A percentile compares a stretch with the other conserved stretches of the same genome.
Evolutionary conservation across 768 basidiomycete species (phyloP).

Genomic region (Leccinum barrowsii): DNA sequence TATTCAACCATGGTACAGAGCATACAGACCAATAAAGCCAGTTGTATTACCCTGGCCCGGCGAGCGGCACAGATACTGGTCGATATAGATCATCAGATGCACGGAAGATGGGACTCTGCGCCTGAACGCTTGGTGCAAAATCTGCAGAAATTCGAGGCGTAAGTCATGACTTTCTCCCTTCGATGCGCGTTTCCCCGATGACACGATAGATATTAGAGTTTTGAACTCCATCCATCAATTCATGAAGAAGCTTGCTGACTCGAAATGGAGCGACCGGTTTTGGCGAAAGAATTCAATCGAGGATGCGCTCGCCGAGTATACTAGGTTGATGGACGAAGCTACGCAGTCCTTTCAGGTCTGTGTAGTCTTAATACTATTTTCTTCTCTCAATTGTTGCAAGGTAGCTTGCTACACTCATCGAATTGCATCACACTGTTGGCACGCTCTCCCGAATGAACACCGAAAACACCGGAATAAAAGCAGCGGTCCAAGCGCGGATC

Average conservation of each 20-base stretch:
- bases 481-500: not conserved
- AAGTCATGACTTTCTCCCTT: constrained; percentile 5
- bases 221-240: constrained; percentile 38
- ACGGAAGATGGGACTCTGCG: constrained; percentile 41
- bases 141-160: constrained; percentile 41
- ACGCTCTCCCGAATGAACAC: constrained; percentile 10
- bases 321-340: constrained; percentile 40
- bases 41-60: constrained; percentile 38
- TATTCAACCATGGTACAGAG: constrained; percentile 12
- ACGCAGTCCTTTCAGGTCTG: constrained; percentile 45
- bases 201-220: constrained; percentile 28
- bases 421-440: constrained; percentile 42
- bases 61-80: constrained; percentile 41
- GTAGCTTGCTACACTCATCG: constrained; percentile 45
- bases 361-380: not conserved
- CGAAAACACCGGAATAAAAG: not conserved
- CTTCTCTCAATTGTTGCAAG: not conserved
- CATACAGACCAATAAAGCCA: constrained; percentile 36
- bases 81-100: constrained; percentile 45
- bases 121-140: constrained; percentile 39
- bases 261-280: constrained; percentile 41
- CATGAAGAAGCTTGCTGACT: constrained; percentile 37
- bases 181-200: not conserved
- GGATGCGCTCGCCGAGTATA: constrained; percentile 33
- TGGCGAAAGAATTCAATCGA: constrained; percentile 41